Evolutionary conservation across 164 flowering plant genomes (phyloP), one percentile per base, ranked within the genome.

Genomic region (Vitis labrusca): DNA sequence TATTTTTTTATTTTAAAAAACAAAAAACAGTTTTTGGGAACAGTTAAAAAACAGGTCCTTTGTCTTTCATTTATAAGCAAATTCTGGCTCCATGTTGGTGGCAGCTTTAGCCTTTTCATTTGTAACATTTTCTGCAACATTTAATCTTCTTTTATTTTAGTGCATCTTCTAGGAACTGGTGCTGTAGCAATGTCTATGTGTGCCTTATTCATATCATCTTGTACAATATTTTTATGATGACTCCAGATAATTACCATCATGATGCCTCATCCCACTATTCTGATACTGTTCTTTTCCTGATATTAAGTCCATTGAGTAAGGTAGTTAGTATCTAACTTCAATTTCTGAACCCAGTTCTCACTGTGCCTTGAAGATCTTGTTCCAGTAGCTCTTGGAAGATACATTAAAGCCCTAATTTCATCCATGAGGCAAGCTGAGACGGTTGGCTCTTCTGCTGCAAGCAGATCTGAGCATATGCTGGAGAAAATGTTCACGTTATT

Each of bases 321-420:
- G 37, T 47, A 16, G 37, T 58, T 50, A 8, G 61, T 27, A 59
- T 63, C 59, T 75, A 59, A 67, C 58, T 71, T 67, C 10, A 49
- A 8, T 73, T 75, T 37, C 61, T 74, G 57, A 65, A 49, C 76
- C 73, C 91, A 95, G 98, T 95, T 95, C 72, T 88, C 97, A 9
- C 85, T 93, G 78, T 93, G 98, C 77, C 88, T 95, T 63, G 99
- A 95, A 88, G 99, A 95, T 82, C 88, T 95, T 79, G 91, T 89
- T 70, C 99, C 98, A 56, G 85, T 90, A 30, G 97, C 97, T 70
- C 87, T 93, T 74, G 98, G 97, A 64, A 88, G 97, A 79, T 86
- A 85, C 67, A 73, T 90, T 55, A 89, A 83, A 71, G 81, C 94
- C 69, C 73, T 93, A 58, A 74, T 84, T 56, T 70, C 81, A 66